Evolutionary conservation across 257 asterid species (phyloP).

Genomic region (Coffea eugenioides): DNA sequence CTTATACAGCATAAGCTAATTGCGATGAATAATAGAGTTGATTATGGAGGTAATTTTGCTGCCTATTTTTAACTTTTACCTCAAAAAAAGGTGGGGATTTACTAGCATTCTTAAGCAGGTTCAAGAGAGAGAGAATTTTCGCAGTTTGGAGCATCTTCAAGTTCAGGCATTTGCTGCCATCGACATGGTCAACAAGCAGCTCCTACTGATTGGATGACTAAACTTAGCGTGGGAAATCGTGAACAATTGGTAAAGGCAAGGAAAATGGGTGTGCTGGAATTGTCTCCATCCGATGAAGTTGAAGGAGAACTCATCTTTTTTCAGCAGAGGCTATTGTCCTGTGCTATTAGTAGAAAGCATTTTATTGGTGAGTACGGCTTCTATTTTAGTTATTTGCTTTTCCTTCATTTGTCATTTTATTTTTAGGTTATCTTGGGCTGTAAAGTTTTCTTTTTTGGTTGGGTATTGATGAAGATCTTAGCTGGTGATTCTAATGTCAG

Average conservation of each 20-base stretch:
- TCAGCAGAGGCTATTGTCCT: slow-evolving; percentile 62
- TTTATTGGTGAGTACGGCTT: slow-evolving; percentile 57
- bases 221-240: slow-evolving; percentile 39
- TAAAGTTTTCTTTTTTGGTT: neutral
- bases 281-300: slow-evolving; percentile 88
- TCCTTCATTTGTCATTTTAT: neutral
- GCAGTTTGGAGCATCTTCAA: slow-evolving; percentile 70
- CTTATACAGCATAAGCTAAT: slow-evolving; percentile 48
- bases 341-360: slow-evolving; percentile 50
- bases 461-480: neutral
- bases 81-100: slow-evolving; percentile 27
- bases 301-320: slow-evolving; percentile 87
- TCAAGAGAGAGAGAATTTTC: slow-evolving; percentile 58
- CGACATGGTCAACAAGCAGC: slow-evolving; percentile 36
- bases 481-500: neutral
- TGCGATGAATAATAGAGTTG: slow-evolving; percentile 43
- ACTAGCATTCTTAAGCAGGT: slow-evolving; percentile 48
- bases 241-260: slow-evolving; percentile 54
- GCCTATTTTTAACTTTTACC: slow-evolving; percentile 7
- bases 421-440: neutral
- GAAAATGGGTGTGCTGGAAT: slow-evolving; percentile 48
- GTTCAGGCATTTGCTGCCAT: slow-evolving; percentile 75
- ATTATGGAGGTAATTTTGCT: slow-evolving; percentile 47
- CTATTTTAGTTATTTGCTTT: slow-evolving; percentile 7
- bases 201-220: slow-evolving; percentile 36